A percentile compares a stretch with the other conserved stretches of the same genome.
phyloP scores from a whole-genome alignment of 495 filamentous ascomycete species.

The Podospora pseudopauciseta region DNA sequence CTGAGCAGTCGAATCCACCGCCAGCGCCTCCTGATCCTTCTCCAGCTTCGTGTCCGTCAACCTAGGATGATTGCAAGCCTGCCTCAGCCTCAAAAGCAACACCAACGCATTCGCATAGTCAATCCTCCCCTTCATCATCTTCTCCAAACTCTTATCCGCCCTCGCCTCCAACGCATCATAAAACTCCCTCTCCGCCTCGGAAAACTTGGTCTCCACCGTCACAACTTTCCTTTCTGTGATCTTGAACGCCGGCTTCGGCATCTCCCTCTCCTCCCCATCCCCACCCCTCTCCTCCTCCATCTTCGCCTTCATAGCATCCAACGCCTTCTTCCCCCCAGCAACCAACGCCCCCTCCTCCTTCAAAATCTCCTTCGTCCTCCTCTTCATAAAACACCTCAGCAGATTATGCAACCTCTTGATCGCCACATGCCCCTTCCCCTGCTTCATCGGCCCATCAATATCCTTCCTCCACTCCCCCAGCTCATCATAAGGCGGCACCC shows the following conservation, averaged over 20 bases:
- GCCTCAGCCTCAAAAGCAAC: slow-evolving; percentile 78
- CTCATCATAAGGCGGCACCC: slow-evolving; percentile 87
- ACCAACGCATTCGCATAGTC: slow-evolving; percentile 71
- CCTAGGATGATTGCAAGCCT: slow-evolving; percentile 91
- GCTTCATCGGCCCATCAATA: slow-evolving; percentile 80
- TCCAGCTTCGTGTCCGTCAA: slow-evolving; percentile 78
- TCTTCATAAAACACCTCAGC: slow-evolving; percentile 93
- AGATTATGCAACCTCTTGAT: slow-evolving; percentile 79
- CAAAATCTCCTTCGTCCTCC: slow-evolving; percentile 90
- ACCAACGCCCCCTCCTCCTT: slow-evolving; percentile 76
- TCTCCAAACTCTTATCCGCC: slow-evolving; percentile 77
- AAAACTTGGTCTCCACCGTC: slow-evolving; percentile 73
- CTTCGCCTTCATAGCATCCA: slow-evolving; percentile 42
- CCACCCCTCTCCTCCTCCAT: slow-evolving; percentile 37
- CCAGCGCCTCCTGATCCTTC: slow-evolving; percentile 80
- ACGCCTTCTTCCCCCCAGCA: slow-evolving; percentile 57
- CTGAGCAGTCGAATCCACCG: slow-evolving; percentile 54
- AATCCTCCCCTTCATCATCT: slow-evolving; percentile 68
- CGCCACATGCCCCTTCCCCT: slow-evolving; percentile 80
- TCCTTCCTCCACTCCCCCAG: slow-evolving; percentile 80
- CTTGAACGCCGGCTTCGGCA: slow-evolving; percentile 62
- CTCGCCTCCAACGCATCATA: slow-evolving; percentile 80
- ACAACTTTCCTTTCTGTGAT: slow-evolving; percentile 85
- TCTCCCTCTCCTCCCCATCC: slow-evolving; percentile 40
- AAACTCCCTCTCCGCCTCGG: slow-evolving; percentile 72